Conservation (phyloP, 805 yeast genomes). For the Starmerella vaccinii region DNA sequence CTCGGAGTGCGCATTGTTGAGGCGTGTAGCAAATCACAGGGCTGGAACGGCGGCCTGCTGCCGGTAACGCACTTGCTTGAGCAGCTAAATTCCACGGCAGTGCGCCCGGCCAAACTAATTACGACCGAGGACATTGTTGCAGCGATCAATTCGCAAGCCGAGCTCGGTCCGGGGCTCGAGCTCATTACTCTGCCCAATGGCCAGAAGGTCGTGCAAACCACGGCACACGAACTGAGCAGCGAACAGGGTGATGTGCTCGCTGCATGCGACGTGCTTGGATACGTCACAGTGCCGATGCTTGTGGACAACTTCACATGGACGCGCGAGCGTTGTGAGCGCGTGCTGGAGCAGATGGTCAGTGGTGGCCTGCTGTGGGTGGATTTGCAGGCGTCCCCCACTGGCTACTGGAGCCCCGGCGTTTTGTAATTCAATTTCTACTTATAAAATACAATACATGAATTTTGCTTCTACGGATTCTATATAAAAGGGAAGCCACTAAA, state of each 20-base stretch:
- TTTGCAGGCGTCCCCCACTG: constrained; percentile 29
- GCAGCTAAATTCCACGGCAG: constrained; percentile 23
- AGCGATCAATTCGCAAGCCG: constrained; percentile 44
- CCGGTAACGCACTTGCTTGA: constrained; percentile 45
- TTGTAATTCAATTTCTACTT: background rate
- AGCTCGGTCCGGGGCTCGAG: constrained; percentile 63
- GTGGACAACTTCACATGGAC: constrained; percentile 74
- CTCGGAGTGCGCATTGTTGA: constrained; percentile 68
- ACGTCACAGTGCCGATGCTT: constrained; percentile 51
- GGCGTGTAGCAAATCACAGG: constrained; percentile 57
- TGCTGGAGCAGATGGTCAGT: constrained; percentile 68
- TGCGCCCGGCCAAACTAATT: constrained; percentile 4
- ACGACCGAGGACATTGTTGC: constrained; percentile 44
- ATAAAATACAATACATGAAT: too few relatives aligned
- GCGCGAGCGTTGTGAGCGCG: constrained; percentile 46
- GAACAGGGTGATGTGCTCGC: constrained; percentile 68
- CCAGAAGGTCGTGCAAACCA: constrained; percentile 48
- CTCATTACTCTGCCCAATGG: constrained; percentile 46
- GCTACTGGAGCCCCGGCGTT: constrained; percentile 32
- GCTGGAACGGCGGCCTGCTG: constrained; percentile 73
- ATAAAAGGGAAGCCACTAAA: too few relatives aligned
- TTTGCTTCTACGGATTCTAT: too few relatives aligned
- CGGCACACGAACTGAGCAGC: constrained; percentile 50
- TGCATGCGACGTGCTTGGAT: constrained; percentile 69
- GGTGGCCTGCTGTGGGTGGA: constrained; percentile 85